Conservation (phyloP, 2,329 filamentous ascomycete genomes). For the Fusarium veterinarium region DNA sequence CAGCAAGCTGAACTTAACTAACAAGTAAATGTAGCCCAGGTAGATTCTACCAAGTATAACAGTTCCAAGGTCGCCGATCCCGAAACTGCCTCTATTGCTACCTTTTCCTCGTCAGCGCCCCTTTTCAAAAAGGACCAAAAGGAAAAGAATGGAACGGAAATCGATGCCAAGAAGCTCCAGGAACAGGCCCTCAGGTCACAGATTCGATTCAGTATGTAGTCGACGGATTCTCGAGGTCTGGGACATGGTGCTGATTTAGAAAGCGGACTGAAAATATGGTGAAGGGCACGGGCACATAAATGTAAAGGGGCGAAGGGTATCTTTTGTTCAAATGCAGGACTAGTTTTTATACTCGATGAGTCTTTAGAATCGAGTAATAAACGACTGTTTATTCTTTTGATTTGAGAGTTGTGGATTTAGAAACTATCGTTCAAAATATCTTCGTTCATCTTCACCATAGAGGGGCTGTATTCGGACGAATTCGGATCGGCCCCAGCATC, state of each 20-base stretch:
- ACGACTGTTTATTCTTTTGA: neutral
- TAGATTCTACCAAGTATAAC: conserved; percentile 19
- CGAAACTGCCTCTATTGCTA: conserved; percentile 44
- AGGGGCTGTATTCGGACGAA: conserved; percentile 70
- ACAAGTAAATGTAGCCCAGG: conserved; percentile 19
- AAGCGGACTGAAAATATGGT: neutral
- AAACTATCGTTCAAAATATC: conserved; percentile 73
- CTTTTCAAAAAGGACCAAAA: conserved; percentile 37
- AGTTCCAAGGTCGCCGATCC: conserved; percentile 26
- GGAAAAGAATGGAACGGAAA: conserved; percentile 18
- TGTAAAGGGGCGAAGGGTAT: conserved; percentile 9
- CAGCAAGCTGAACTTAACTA: conserved; percentile 1
- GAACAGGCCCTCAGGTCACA: conserved; percentile 46
- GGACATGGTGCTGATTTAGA: neutral
- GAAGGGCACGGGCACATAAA: neutral
- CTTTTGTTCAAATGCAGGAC: conserved; percentile 12
- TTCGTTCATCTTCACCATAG: conserved; percentile 73
- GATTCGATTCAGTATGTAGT: conserved; percentile 43
- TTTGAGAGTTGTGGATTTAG: conserved; percentile 44
- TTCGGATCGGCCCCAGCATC: conserved; percentile 75
- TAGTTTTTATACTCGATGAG: neutral
- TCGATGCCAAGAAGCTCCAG: conserved; percentile 43
- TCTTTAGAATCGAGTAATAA: neutral
- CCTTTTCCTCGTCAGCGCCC: conserved; percentile 42
- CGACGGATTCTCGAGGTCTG: neutral